Evolutionary conservation across 768 basidiomycete genomes (phyloP), one percentile per base, ranked within the genome.

Genomic region (Naganishia randhawae): DNA sequence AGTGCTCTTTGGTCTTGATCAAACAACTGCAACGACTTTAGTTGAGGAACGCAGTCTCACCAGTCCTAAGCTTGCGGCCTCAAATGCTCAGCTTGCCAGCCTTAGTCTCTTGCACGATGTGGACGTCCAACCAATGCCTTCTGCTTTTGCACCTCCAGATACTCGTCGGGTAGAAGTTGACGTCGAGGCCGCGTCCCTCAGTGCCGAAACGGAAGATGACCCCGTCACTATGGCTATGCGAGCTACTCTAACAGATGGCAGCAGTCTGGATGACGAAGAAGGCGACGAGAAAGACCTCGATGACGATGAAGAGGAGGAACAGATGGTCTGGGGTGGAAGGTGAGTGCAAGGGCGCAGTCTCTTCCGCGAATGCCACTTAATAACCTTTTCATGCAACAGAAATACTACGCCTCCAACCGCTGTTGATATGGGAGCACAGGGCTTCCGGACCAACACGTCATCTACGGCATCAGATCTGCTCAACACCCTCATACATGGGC

Each of bases 171-270:
- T 25, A 3, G 57, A 61, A 3, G 57, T 41, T 13, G 57, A 61
- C 57, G 39, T 25, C 57, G 85, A 85, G 72, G 50, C 76, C n/a
- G 86, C 85, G 50, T 90, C 88, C 22, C 83, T 85, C 54, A 87
- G 87, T 31, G 88, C 86, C 11, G 85, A 84, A 48, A 90, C 89
- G 1, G 91, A 92, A 52, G 90, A 92, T 70, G 95, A 95, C 73
- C 86, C 89, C 0, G 85, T 96, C 37, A 85, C 81, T 64, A 68
- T 82, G 50, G 83, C 83, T 11, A 84, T 84, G 83, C 70, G 82
- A 29, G 80, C 81, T 2, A 81, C 78, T 13, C 85, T 87, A 13
- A 89, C 86, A 5, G 87, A 90, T 74, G 80, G 84, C 31, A 80
- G 84, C 74, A 84, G 80, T 32, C 73, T 84, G 10, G 80, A 80